Evolutionary conservation across 805 yeast genomes (phyloP), one percentile per base, ranked within the genome.

Genomic region (Wickerhamiella azyma): DNA sequence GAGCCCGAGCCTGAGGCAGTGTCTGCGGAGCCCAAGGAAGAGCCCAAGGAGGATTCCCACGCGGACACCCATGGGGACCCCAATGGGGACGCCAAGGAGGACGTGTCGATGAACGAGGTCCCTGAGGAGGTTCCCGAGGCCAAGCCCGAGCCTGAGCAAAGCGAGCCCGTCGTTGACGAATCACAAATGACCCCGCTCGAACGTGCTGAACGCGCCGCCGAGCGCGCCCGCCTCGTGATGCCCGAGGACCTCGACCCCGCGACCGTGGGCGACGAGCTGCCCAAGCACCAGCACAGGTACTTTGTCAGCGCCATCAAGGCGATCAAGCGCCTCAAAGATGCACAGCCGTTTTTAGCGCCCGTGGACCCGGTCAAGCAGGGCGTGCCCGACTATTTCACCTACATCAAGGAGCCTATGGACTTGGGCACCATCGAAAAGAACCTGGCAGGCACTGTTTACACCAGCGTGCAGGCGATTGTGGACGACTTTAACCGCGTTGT

Each of bases 371-470:
- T 81, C 41, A 85, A 84, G 59, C 74, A 85, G 50, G 85, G 88
- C 57, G 83, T 92, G 47, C 98, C 98, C 2, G 77, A 82, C 52
- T 92, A 92, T 62, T 85, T 80, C 62, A 86, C 85, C 56, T 77
- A 75, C 57, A 77, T 92, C 56, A 71, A 75, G 52, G 70, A 80
- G 56, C 98, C 98, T 35, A 92, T 92, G 96, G 97, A 89, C 62
- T 68, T 92, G 29, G 74, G 88, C 3, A 85, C 96, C 1, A 83
- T 92, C 53, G 98, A 92, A 64, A 75, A 74, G 55, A 89, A 88
- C 63, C 65, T 88, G 35, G 69, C 60, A 36, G 75, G 63, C 7
- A 76, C 77, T 57, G 88, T 85, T 1, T 92, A 88, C 63, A 81
- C 73, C 52, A 70, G 73, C 5, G 79, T 86, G 9, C 73, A 73